Conservation (phyloP, 192 early-diverging fungal genomes). For the Backusella psychrophila region DNA sequence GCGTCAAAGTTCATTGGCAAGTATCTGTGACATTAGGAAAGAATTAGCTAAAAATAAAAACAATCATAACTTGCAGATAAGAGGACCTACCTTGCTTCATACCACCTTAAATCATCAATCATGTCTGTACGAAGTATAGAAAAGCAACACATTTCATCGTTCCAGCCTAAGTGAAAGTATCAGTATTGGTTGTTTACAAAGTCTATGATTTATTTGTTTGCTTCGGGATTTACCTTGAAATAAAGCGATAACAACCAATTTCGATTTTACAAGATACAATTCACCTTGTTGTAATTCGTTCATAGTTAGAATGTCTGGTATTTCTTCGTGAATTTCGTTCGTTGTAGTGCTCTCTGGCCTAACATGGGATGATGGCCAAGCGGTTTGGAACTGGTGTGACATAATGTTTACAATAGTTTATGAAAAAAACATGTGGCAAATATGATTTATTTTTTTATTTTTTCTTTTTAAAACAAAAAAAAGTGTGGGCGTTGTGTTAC, state of each 20-base stretch:
- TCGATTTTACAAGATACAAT: conserved; percentile 34
- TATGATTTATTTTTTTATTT: background rate
- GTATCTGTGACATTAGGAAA: background rate
- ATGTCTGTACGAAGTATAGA: conserved; percentile 35
- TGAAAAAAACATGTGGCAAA: conserved; percentile 4
- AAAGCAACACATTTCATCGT: conserved; percentile 45
- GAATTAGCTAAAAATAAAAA: background rate
- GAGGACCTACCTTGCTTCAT: conserved; percentile 19
- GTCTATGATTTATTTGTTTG: background rate
- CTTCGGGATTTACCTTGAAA: conserved; percentile 30
- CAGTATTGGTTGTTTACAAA: background rate
- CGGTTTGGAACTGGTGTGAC: background rate
- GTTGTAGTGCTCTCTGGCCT: conserved; percentile 2
- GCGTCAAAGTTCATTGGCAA: conserved; percentile 36
- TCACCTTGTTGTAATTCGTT: conserved; percentile 34
- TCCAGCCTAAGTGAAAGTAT: conserved; percentile 24
- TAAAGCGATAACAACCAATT: conserved; percentile 27
- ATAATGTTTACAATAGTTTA: background rate
- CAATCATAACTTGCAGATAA: background rate
- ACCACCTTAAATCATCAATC: conserved; percentile 32
- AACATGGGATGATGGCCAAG: background rate
- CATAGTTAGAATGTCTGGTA: conserved; percentile 1
- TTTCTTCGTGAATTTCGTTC: background rate
- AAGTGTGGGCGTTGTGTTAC: background rate
- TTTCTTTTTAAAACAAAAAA: background rate